Conservation (phyloP, 192 early-diverging fungal species). For the Pilobolus umbonatus region DNA sequence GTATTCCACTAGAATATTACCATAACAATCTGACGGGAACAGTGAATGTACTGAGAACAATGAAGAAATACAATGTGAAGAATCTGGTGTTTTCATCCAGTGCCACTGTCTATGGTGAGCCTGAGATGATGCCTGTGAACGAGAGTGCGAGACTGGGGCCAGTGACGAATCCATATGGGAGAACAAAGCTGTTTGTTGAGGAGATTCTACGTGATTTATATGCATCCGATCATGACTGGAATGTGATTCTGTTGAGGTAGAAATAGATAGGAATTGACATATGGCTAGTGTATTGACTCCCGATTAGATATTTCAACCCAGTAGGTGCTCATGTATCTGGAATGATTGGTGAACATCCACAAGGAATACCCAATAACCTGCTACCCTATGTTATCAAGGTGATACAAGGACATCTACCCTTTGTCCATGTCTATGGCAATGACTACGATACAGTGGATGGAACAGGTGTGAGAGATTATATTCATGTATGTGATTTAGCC, state of each 20-base stretch:
- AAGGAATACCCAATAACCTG: slow-evolving; percentile 82
- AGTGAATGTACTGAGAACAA: slow-evolving; percentile 74
- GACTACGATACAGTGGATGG: slow-evolving; percentile 93
- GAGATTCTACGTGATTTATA: slow-evolving; percentile 75
- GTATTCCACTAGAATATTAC: slow-evolving; percentile 84
- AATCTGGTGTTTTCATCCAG: slow-evolving; percentile 94
- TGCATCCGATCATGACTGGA: slow-evolving; percentile 56
- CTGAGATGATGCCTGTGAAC: slow-evolving; percentile 65
- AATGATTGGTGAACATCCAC: slow-evolving; percentile 88
- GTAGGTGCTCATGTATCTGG: slow-evolving; percentile 88
- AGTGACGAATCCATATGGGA: slow-evolving; percentile 88
- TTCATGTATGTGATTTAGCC: slow-evolving; percentile 93
- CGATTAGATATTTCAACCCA: slow-evolving; percentile 86
- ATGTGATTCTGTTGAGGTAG: slow-evolving; percentile 52
- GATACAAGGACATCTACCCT: slow-evolving; percentile 74
- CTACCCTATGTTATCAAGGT: slow-evolving; percentile 90
- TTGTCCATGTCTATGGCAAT: slow-evolving; percentile 84
- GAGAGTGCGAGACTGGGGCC: slow-evolving; percentile 66
- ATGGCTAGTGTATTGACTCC: slow-evolving; percentile 35
- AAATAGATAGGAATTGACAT: slow-evolving; percentile 10
- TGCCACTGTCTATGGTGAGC: slow-evolving; percentile 85
- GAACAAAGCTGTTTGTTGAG: slow-evolving; percentile 94
- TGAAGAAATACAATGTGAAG: slow-evolving; percentile 77
- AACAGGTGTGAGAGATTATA: slow-evolving; percentile 90
- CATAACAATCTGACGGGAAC: slow-evolving; percentile 92